Conservation (phyloP, 352 stramenopile genomes). For the Pythium coloratum region DNA sequence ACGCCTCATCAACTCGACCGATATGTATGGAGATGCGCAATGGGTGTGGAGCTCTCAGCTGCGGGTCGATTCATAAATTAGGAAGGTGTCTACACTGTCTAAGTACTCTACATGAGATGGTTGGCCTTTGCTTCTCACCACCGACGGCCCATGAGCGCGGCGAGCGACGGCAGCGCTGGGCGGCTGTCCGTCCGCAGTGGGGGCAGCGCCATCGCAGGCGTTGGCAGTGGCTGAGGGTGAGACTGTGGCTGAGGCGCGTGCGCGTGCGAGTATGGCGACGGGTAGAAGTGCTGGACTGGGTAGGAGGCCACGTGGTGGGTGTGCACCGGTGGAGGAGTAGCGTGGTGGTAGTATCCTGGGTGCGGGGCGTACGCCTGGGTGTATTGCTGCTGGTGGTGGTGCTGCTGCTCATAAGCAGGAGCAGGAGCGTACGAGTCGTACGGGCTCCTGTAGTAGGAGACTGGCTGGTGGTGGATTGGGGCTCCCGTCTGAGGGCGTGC, state of each 20-base stretch:
- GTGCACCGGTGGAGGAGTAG: constrained; percentile 2
- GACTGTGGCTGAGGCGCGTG: neutral
- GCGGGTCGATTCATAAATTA: constrained; percentile 22
- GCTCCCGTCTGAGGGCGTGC: neutral
- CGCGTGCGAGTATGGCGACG: neutral
- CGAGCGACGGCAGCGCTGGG: constrained; percentile 20
- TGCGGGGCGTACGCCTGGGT: neutral
- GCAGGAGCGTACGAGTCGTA: constrained; percentile 3
- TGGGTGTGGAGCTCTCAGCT: neutral
- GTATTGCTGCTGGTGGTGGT: neutral
- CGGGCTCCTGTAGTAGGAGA: neutral
- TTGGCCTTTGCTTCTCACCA: constrained; percentile 12
- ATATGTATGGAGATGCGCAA: neutral
- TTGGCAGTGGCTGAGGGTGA: neutral
- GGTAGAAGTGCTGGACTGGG: constrained; percentile 6
- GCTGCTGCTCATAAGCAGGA: constrained; percentile 12
- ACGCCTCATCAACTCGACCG: neutral
- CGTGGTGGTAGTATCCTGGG: constrained; percentile 17
- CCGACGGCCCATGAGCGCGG: constrained; percentile 19
- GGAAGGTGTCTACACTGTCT: constrained; percentile 2
- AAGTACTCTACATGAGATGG: constrained; percentile 8
- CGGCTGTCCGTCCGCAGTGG: constrained; percentile 22
- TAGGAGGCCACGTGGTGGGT: constrained; percentile 10
- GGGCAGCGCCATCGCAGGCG: constrained; percentile 10
- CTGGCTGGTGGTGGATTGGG: neutral